Evolutionary conservation across 192 early-diverging fungal species (phyloP), one percentile per base, ranked within the genome.

Genomic region (Coemansia sp.): DNA sequence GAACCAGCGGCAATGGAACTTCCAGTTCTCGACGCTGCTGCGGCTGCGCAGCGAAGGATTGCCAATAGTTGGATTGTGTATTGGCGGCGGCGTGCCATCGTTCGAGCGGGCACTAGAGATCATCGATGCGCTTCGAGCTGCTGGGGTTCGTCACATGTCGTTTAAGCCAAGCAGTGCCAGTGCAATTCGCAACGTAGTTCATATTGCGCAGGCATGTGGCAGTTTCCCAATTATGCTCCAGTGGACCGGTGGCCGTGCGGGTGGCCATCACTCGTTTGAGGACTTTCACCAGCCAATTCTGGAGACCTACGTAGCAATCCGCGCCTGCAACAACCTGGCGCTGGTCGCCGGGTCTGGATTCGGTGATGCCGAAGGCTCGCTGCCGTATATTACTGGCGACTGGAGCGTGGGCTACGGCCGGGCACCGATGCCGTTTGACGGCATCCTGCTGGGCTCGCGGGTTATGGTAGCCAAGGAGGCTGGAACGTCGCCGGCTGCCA

Each of bases 161-260:
- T 93, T 97, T 78, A 93, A 94, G 68, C 92, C 91, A 57, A 90
- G 91, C 44, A 75, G 81, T 14, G 83, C 85, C 0, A 79, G 79
- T 50, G 78, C 89, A 20, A 90, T 95, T 80, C 85, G 91, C 32
- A 64, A 79, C 10, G 90, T 92, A 46, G 85, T 90, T 43, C 77
- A 87, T 12, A 93, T 97, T 67, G 93, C 92, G 38, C 84, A 87
- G 54, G 80, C 83, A 23, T 82, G 90, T 60, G 86, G 86, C 7
- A 83, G 83, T 21, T 92, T 92, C 79, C 89, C 92, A 5, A 82
- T 97, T 43, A 78, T 95, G 38, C 76, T 95, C 45, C 92, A 97
- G 75, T 97, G 94, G 94, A 97, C 94, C 22, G 92, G 93, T 72
- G 93, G 93, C 40, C 87, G 93, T 60, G 94, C 85, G 30, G 94